These are phyloP conservation scores for Ogataea paraovalis DNA, from an alignment of 805 yeast species.

Conservation along the genomic window DNA sequence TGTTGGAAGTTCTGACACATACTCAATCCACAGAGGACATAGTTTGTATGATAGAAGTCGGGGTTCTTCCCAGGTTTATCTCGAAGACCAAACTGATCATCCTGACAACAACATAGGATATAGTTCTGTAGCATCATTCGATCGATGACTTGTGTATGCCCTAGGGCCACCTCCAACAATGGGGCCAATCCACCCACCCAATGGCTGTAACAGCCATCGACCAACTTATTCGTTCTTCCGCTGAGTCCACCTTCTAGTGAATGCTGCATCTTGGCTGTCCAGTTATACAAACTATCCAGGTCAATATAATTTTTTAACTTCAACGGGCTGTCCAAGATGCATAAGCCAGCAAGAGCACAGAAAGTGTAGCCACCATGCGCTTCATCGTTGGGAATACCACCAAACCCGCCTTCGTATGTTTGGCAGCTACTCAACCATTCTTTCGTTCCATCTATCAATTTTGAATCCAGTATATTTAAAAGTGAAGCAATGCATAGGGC, in stretches of 20 bases:
- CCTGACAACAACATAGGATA: conserved; percentile 74
- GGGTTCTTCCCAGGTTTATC: conserved; percentile 84
- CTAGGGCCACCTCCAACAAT: conserved; percentile 51
- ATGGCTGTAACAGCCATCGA: conserved; percentile 93
- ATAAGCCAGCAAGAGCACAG: conserved; percentile 73
- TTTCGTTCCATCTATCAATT: conserved; percentile 47
- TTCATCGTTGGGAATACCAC: conserved; percentile 77
- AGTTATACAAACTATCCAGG: conserved; percentile 47
- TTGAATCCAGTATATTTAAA: conserved; percentile 58
- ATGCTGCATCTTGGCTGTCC: conserved; percentile 72
- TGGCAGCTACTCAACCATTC: conserved; percentile 72
- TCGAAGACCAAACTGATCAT: conserved; percentile 53
- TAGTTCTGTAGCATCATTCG: conserved; percentile 61
- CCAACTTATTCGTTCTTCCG: conserved; percentile 90
- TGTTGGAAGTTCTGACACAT: conserved; percentile 44
- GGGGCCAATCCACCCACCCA: conserved; percentile 88
- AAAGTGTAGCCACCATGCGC: conserved; percentile 98
- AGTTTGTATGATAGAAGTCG: conserved; percentile 91
- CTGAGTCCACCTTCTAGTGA: conserved; percentile 78
- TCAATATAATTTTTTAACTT: conserved; percentile 34
- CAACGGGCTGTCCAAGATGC: conserved; percentile 39
- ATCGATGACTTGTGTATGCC: conserved; percentile 36
- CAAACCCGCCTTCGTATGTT: conserved; percentile 94
- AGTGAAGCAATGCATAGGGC: conserved; percentile 70
- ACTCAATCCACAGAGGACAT: conserved; percentile 73